Conservation (phyloP, 257 asterid species). For the Capsicum pubescens region DNA sequence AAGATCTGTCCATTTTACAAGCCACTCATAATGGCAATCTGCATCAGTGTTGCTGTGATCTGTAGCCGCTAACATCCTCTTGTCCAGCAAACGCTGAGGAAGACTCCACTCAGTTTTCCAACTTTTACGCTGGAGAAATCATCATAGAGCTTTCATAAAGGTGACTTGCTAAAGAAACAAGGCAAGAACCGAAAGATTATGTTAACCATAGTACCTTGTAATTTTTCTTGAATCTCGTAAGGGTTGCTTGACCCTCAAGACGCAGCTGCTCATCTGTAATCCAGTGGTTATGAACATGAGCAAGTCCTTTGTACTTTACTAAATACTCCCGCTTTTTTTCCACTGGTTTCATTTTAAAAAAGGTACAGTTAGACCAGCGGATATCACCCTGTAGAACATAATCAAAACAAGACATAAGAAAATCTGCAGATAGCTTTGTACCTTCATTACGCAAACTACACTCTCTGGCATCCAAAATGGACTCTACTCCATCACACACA, state of each 20-base stretch:
- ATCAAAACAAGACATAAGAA: background rate
- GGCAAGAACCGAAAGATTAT: background rate
- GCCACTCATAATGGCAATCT: slow-evolving; percentile 41
- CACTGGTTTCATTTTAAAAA: slow-evolving; percentile 28
- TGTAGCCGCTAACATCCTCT: slow-evolving; percentile 39
- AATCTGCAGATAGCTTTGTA: slow-evolving; percentile 7
- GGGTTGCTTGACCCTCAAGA: slow-evolving; percentile 26
- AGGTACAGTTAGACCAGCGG: background rate
- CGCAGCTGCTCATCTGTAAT: slow-evolving; percentile 28
- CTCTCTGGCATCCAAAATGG: slow-evolving; percentile 34
- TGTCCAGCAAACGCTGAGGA: slow-evolving; percentile 41
- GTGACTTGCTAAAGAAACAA: background rate
- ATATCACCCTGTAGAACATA: slow-evolving; percentile 1
- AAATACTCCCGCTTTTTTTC: slow-evolving; percentile 33
- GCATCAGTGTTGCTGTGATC: slow-evolving; percentile 11
- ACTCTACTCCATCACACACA: slow-evolving; percentile 44
- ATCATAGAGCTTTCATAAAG: background rate
- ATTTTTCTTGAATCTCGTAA: slow-evolving; percentile 26
- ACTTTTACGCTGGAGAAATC: slow-evolving; percentile 34
- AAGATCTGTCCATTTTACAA: slow-evolving; percentile 48
- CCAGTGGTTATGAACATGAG: slow-evolving; percentile 45
- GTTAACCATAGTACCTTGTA: slow-evolving; percentile 18
- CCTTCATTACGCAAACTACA: slow-evolving; percentile 35
- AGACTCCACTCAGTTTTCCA: slow-evolving; percentile 39
- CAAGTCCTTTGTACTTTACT: slow-evolving; percentile 46